Evolutionary conservation across 1,139 yeast species (phyloP).

Genomic region (Geotrichum fermentans): DNA sequence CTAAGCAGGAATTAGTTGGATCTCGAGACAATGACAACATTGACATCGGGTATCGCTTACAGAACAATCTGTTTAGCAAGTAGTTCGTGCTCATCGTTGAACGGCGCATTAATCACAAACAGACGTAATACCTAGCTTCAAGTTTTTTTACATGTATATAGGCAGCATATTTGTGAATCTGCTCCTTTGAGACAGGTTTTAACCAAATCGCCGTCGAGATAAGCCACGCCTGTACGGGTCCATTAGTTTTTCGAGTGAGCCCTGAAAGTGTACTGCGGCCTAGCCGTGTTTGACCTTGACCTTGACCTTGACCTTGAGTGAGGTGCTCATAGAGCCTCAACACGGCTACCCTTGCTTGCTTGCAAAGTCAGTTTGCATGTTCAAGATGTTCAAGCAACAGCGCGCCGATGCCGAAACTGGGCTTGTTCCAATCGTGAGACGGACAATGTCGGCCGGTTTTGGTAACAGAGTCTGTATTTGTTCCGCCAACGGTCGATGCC

Average conservation of each 20-base stretch:
- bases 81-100: constrained; percentile 38
- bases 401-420: no score
- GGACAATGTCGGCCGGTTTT: constrained; percentile 32
- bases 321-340: constrained; percentile 39
- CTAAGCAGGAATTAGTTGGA: constrained; percentile 23
- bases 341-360: constrained; percentile 41
- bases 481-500: constrained; percentile 49
- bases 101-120: constrained; percentile 42
- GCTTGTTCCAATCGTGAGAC: constrained; percentile 44
- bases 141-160: no score
- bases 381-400: no score
- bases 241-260: constrained; percentile 33
- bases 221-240: constrained; percentile 36
- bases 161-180: constrained; percentile 33
- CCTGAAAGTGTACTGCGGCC: no score
- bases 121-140: constrained; percentile 33
- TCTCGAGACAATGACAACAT: constrained; percentile 40
- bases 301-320: constrained; percentile 37
- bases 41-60: constrained; percentile 35
- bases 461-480: constrained; percentile 45
- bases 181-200: constrained; percentile 34
- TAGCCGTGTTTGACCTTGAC: no score
- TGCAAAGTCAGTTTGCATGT: no score
- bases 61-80: constrained; percentile 35
- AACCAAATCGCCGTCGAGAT: constrained; percentile 38